Evolutionary conservation across 306 rosid species (phyloP), one percentile per base, ranked within the genome.

Genomic region (Cicer bijugum): DNA sequence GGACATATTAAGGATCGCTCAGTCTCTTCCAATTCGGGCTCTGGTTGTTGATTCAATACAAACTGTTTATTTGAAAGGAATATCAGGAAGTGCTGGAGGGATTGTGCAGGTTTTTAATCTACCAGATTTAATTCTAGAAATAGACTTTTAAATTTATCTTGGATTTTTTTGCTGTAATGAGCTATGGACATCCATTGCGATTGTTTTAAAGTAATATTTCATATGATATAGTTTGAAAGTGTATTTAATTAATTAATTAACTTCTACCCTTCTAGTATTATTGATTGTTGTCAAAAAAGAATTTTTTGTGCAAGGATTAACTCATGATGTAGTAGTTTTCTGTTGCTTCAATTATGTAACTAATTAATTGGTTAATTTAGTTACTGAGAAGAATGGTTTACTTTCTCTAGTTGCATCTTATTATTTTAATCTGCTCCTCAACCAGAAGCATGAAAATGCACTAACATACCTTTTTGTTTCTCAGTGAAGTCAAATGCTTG

Each of bases 1-100:
- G 98, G 98, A 91, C 80, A 88, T 94, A 82, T 68, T 91, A 64
- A 82, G 79, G 78, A 87, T 87, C 85, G 81, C 84, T 77, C 91
- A 86, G 69, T 55, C 53, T 78, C 82, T 89, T 43, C 81, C 88
- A 23, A 90, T 96, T 50, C 89, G 88, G 8, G 96, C 92, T 63
- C 68, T 94, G 78, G 81, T 94, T 62, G 72, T 94, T 63, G 98
- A 94, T 84, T 94, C 98, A 23, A 88, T 94, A 79, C 98, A 94
- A 79, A 94, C 98, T 75, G 96, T 86, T 75, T 85, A 89, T 83
- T 81, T 91, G 75, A 83, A 83, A 67, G 87, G 88, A 75, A 77
- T 88, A 78, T 2, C 65, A 48, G 97, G 96, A 87, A 94, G 91
- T 73, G 89, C 95, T 71, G 98, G 97, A 81, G 91, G 89, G 47